Evolutionary conservation across 2,329 filamentous ascomycete genomes (phyloP).

Genomic region (Ceratocystis diversiconidia): DNA sequence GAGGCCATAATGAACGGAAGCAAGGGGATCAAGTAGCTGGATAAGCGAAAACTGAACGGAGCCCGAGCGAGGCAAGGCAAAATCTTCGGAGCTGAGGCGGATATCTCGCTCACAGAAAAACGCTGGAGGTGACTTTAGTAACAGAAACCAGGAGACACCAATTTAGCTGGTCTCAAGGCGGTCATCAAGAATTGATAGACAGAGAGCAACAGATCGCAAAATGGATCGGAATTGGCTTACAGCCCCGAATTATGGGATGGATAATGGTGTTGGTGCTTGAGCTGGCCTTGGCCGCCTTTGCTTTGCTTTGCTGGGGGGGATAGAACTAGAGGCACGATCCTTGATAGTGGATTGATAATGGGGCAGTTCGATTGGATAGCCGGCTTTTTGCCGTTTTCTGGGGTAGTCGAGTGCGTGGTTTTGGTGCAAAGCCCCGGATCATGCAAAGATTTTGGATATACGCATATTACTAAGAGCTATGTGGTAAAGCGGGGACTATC

Average conservation of each 20-base stretch:
- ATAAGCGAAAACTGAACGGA: slow-evolving; percentile 21
- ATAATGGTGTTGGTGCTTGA: background rate
- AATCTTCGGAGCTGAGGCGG: background rate
- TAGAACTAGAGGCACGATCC: slow-evolving; percentile 8
- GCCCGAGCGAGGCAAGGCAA: background rate
- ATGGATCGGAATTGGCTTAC: slow-evolving; percentile 7
- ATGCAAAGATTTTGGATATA: background rate
- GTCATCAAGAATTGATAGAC: slow-evolving; percentile 11
- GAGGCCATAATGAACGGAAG: slow-evolving; percentile 45
- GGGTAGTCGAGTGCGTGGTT: background rate
- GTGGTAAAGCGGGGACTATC: background rate
- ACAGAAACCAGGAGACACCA: background rate
- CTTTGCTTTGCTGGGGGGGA: background rate
- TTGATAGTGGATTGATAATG: slow-evolving; percentile 11
- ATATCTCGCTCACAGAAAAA: slow-evolving; percentile 3
- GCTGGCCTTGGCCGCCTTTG: slow-evolving; percentile 4
- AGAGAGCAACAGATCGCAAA: background rate
- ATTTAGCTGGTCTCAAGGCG: slow-evolving; percentile 4
- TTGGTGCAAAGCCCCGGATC: slow-evolving; percentile 2
- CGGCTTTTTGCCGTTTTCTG: slow-evolving; percentile 14
- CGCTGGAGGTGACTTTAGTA: background rate
- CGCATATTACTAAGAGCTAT: background rate
- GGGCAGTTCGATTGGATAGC: slow-evolving; percentile 13
- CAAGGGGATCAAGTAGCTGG: slow-evolving; percentile 21
- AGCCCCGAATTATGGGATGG: slow-evolving; percentile 14